These are phyloP conservation scores for Termitomyces sp. DNA, from an alignment of 768 basidiomycete genomes.

Conservation along the genomic window DNA sequence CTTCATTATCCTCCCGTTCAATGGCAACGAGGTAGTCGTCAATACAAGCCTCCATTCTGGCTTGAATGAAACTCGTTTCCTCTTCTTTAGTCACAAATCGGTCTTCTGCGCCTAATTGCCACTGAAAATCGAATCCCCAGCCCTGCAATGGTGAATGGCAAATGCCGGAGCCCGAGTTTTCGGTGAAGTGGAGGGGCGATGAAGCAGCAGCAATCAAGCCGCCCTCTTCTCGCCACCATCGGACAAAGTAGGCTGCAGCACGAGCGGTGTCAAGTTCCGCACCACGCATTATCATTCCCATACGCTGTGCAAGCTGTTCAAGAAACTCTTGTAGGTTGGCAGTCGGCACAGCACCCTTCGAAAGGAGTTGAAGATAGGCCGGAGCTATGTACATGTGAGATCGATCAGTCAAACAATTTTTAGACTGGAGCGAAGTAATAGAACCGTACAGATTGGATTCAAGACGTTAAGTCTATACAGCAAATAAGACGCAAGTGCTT, in stretches of 20 bases:
- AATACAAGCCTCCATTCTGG: conserved; percentile 69
- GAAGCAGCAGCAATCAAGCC: conserved; percentile 53
- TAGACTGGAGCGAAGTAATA: conserved; percentile 10
- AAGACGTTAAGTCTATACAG: conserved; percentile 80
- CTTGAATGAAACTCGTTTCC: conserved; percentile 38
- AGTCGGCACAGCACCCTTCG: conserved; percentile 49
- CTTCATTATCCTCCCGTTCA: conserved; percentile 46
- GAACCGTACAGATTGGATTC: conserved; percentile 61
- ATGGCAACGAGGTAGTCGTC: conserved; percentile 42
- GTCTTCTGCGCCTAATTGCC: conserved; percentile 38
- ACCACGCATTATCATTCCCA: conserved; percentile 81
- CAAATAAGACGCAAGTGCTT: conserved; percentile 82
- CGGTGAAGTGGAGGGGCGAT: conserved; percentile 21
- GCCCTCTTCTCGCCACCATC: conserved; percentile 83
- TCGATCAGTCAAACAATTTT: conserved; percentile 4
- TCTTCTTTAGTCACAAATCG: conserved; percentile 16
- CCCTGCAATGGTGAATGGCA: conserved; percentile 36
- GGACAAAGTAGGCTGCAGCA: conserved; percentile 77
- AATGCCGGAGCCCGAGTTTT: conserved; percentile 7
- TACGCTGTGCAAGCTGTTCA: conserved; percentile 59
- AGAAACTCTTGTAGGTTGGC: conserved; percentile 64
- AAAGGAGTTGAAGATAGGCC: conserved; percentile 62
- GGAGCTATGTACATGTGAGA: conserved; percentile 40
- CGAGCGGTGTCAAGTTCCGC: conserved; percentile 65
- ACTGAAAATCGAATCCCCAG: conserved; percentile 87